Evolutionary conservation across 1,139 yeast genomes (phyloP).

Genomic region (Geotrichum cucujoidarum): DNA sequence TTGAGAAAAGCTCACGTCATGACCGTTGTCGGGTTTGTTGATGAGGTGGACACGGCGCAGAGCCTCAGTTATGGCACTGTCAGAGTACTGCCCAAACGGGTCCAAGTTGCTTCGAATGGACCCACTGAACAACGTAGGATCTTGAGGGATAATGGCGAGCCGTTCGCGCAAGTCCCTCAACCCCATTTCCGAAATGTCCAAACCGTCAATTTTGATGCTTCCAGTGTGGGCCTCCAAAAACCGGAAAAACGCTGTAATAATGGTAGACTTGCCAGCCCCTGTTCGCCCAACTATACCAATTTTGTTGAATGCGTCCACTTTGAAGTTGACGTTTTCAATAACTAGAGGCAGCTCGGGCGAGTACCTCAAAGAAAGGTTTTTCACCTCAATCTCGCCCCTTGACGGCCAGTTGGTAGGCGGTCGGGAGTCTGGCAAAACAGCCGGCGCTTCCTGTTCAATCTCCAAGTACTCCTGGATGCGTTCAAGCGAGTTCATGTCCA

Average conservation of each 20-base stretch:
- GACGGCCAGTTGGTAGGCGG: constrained; percentile 58
- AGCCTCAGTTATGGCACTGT: constrained; percentile 57
- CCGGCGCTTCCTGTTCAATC: constrained; percentile 55
- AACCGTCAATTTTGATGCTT: constrained; percentile 49
- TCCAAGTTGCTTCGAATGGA: constrained; percentile 61
- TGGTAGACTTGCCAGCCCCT: constrained; percentile 78
- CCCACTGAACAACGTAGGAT: constrained; percentile 67
- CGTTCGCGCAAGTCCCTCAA: constrained; percentile 52
- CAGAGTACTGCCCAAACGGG: constrained; percentile 50
- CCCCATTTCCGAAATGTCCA: constrained; percentile 54
- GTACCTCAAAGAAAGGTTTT: constrained; percentile 58
- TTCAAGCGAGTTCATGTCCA: constrained; percentile 73
- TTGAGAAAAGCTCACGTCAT: background rate
- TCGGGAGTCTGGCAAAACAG: constrained; percentile 35
- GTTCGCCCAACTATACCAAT: constrained; percentile 90
- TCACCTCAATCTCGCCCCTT: constrained; percentile 52
- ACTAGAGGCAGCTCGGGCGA: constrained; percentile 53
- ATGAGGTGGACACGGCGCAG: constrained; percentile 79
- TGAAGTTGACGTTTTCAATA: constrained; percentile 48
- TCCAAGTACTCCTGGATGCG: constrained; percentile 67
- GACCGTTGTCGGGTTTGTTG: constrained; percentile 5
- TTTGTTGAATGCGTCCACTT: constrained; percentile 57
- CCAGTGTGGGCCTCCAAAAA: constrained; percentile 63
- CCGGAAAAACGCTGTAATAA: constrained; percentile 68
- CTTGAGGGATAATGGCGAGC: constrained; percentile 70